Base-by-base conservation (phyloP, 306 rosid genomes). In the Vachellia collinsii region DNA sequence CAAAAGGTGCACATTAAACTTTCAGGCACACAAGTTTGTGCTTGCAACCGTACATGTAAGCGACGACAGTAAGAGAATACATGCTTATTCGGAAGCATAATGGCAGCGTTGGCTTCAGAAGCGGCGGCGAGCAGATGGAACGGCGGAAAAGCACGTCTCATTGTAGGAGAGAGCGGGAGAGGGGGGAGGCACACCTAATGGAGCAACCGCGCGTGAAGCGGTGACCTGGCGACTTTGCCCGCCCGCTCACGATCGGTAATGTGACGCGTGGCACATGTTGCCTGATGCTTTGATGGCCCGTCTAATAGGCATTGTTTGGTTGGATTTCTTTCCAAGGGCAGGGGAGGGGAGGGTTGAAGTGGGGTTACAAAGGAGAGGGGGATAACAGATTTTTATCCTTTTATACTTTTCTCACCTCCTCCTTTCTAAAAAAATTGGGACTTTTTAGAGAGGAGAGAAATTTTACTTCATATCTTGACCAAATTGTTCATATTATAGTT, bases 91-190 rank as follows among this genome's bases (percentile, higher is more conserved):
- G 89, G 5, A 81, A 81, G 73, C 97, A 90, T 90, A 36, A 82
- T 16, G 63, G 48, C 13, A 79, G 79, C 19, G 59, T 79, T 67
- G 53, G 85, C 36, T 69, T 71, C 50, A 43, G 88, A 0, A 25
- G 88, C 81, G 74, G 85, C 81, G 19, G 86, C 80, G 79, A 90
- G 46, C 73, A 81, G 43, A 43, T 78, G 90, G 72, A 81, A 75
- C 7, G 88, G 71, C 48, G 89, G 79, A 51, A 79, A 81, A 80
- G 85, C 39, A 34, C 90, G 92, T 81, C 85, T 84, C 99, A 94
- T 92, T 66, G 85, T 69, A 65, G 68, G 79, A 23, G 81, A 64
- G 42, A 82, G 6, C 1, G 59, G 25, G 38, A 5, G 44, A 1
- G 22, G 63, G 72, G 66, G 54, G 80, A 59, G 58, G 37, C 5